Percentiles rank a stretch among this genome's conserved stretches.
Evolutionary conservation across 1,139 yeast species (phyloP).

Genomic region (Yamadazyma aaseri): DNA sequence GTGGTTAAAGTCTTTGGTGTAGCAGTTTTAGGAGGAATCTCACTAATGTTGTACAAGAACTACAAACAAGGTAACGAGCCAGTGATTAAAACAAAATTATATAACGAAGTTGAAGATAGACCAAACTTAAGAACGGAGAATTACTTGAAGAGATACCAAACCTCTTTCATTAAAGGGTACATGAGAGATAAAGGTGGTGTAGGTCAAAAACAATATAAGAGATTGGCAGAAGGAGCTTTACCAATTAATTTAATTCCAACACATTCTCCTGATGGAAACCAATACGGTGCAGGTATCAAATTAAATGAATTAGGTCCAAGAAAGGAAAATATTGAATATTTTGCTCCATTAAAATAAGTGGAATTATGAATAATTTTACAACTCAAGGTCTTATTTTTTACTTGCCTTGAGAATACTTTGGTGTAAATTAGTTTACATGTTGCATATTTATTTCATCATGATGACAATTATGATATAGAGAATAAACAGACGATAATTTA

Average conservation of each 20-base stretch:
- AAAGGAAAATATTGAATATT: constrained; percentile 41
- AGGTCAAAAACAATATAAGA: constrained; percentile 44
- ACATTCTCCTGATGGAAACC: constrained; percentile 42
- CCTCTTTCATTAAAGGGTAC: constrained; percentile 42
- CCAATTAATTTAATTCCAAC: constrained; percentile 41
- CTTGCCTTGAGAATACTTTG: too few relatives aligned
- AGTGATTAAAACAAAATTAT: constrained; percentile 38
- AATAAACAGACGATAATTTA: constrained; percentile 8
- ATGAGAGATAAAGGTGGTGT: constrained; percentile 50
- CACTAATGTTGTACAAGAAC: constrained; percentile 38
- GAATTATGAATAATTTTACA: background rate
- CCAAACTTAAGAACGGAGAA: constrained; percentile 37
- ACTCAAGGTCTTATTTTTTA: too few relatives aligned
- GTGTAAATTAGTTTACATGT: constrained; percentile 9
- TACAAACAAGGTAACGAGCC: constrained; percentile 38
- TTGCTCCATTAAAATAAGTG: constrained; percentile 34
- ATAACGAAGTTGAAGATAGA: constrained; percentile 39
- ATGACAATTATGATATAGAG: constrained; percentile 3
- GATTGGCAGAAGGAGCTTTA: constrained; percentile 27
- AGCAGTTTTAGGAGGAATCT: constrained; percentile 41
- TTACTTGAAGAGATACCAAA: constrained; percentile 39
- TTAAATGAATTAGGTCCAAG: constrained; percentile 47
- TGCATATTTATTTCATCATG: constrained; percentile 10
- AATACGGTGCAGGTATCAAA: constrained; percentile 49
- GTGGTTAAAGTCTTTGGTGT: constrained; percentile 42